A percentile compares a stretch with the other conserved stretches of the same genome.
phyloP scores from a whole-genome alignment of 768 basidiomycete species.

The Sistotremastrum niveocremeum region DNA sequence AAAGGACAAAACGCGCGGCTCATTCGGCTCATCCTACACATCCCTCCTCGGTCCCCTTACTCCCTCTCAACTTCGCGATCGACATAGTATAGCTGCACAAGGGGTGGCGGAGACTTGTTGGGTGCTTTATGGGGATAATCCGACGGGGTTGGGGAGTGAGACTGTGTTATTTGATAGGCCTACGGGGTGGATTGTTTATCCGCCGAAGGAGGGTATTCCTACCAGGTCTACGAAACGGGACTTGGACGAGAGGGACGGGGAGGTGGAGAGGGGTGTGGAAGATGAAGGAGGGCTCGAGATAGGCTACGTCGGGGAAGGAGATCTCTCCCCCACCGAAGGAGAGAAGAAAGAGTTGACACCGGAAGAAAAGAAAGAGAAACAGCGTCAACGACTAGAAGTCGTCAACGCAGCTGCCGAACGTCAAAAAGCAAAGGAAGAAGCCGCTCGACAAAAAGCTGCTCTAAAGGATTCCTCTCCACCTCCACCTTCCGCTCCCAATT shows the following conservation, averaged over 20 bases:
- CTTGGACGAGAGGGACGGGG: neutral
- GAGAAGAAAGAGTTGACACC: neutral
- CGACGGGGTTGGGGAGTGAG: constrained; percentile 12
- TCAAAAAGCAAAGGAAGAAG: too few relatives aligned
- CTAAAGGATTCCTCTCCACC: too few relatives aligned
- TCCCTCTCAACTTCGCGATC: constrained; percentile 3
- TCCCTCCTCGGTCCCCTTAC: neutral
- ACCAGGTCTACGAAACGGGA: too few relatives aligned
- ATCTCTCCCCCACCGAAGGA: too few relatives aligned
- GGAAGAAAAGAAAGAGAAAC: neutral
- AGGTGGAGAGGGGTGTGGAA: neutral
- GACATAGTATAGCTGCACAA: constrained; percentile 14
- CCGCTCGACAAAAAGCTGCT: too few relatives aligned
- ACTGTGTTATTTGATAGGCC: constrained; percentile 1
- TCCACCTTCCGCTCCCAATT: too few relatives aligned
- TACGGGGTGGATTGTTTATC: neutral
- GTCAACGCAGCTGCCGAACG: too few relatives aligned
- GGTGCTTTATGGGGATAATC: constrained; percentile 12
- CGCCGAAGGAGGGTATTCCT: neutral
- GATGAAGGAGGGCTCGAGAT: neutral
- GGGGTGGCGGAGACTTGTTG: constrained; percentile 15
- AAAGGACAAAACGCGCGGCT: too few relatives aligned
- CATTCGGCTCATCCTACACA: too few relatives aligned
- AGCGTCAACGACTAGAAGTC: neutral
- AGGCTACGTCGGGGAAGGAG: neutral